Evolutionary conservation across 2,329 filamentous ascomycete species (phyloP), one percentile per base, ranked within the genome.

Genomic region (Phoma herbarum): DNA sequence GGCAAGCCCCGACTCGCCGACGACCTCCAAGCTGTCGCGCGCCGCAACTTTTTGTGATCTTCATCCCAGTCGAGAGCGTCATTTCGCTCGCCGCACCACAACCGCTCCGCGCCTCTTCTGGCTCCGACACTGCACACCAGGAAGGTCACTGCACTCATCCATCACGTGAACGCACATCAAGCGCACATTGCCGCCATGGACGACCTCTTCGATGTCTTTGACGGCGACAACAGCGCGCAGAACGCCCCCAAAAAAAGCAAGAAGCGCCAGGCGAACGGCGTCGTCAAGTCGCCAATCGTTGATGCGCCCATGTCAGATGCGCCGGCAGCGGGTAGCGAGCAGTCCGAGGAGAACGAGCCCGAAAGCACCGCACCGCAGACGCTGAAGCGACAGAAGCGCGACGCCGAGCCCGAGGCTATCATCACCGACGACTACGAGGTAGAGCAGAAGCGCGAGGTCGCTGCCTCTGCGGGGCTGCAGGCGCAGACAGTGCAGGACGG

Each of bases 351-450:
- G 45, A 58, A 77, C 29, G 78, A 78, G 44, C 63, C 69, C 14
- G 51, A 54, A 39, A 37, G n/a, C 46, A 50, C 60, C 74, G 62
- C 81, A 77, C 50, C 80, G 77, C 61, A 72, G 75, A 59, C 58
- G 39, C 81, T 74, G 60, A 92, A 92, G 77, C 87, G 90, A 66
- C 83, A 87, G 73, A 86, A 88, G 67, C 82, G 80, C 67, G 84
- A 88, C 62, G 80, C 83, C 52, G 90, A 90, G 69, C 86, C 86
- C 10, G 90, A 89, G 61, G 92, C 94, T 5, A 89, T 98, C 45
- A 86, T 98, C 68, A 93, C 94, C 20, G 95, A 99, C 80, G 88
- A 90, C 12, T 99, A 99, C 77, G 89, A 98, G 81, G 98, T 95
- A 12, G 93, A 95, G 73, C 89, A 97, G 79, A 96, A 93, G 63